A percentile compares a stretch with the other conserved stretches of the same genome.
phyloP scores from a whole-genome alignment of 1,284 basidiomycete genomes.

The Tremellales sp. region DNA sequence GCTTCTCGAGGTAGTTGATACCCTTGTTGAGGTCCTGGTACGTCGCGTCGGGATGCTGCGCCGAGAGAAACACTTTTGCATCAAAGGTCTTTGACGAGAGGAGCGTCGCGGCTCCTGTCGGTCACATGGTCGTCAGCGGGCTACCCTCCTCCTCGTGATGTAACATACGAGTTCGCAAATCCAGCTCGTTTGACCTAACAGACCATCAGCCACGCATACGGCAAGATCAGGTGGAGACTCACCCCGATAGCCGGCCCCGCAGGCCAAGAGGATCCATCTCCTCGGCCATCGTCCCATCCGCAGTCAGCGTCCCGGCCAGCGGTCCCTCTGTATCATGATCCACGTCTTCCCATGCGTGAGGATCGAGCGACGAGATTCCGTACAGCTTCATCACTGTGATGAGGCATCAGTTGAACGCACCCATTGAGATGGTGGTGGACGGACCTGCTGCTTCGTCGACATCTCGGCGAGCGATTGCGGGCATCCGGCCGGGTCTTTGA shows the following conservation, averaged over 20 bases:
- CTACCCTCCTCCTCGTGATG: not conserved
- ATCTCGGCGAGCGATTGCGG: slow-evolving; percentile 30
- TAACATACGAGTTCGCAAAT: slow-evolving; percentile 44
- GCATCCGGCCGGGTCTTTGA: not conserved
- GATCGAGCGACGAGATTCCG: slow-evolving; percentile 43
- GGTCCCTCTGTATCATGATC: slow-evolving; percentile 46
- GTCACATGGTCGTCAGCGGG: not conserved
- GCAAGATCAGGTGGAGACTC: slow-evolving; percentile 12
- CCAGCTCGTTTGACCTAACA: slow-evolving; percentile 29
- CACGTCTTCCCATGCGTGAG: slow-evolving; percentile 47
- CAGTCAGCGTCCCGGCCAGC: slow-evolving; percentile 36
- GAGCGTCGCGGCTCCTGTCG: slow-evolving; percentile 68
- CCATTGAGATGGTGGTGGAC: slow-evolving; percentile 1
- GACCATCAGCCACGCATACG: not conserved
- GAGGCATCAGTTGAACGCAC: not conserved
- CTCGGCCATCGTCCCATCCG: slow-evolving; percentile 35
- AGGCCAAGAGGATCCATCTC: slow-evolving; percentile 49
- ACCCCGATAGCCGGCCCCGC: slow-evolving; percentile 35
- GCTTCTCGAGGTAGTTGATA: slow-evolving; percentile 64
- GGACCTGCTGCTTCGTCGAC: slow-evolving; percentile 38
- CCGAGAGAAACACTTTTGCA: slow-evolving; percentile 86
- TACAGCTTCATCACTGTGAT: slow-evolving; percentile 47
- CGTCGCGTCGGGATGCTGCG: slow-evolving; percentile 91
- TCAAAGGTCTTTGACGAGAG: slow-evolving; percentile 93
- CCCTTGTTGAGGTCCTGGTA: slow-evolving; percentile 84